Evolutionary conservation across 1,284 basidiomycete genomes (phyloP), one percentile per base, ranked within the genome.

Genomic region (Stereum hirsutum): DNA sequence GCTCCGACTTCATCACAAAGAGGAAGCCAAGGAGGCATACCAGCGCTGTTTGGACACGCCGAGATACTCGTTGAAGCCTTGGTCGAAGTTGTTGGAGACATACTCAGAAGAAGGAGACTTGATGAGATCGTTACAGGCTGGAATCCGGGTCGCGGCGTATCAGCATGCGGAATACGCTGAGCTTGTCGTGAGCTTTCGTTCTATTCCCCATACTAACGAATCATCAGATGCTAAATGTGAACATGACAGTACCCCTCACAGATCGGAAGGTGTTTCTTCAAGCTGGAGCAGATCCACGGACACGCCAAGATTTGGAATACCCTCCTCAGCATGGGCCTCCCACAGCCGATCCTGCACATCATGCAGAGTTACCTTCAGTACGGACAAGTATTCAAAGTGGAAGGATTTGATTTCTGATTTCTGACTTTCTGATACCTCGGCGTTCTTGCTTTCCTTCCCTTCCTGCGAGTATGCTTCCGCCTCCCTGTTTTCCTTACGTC

Each of bases 1-100:
- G 1, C 58, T 87, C 28, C 80, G 95, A 8, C 62, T 99, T 47
- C 89, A 97, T 57, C 96, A 98, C 68, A 93, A 90, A 61, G 95
- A 98, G 57, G 96, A 99, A 57, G 90, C 92, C 26, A 95, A 96
- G 62, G 95, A 99, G 57, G 94, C 94, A 2, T 99, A 88, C 62
- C 90, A 96, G 59, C 80, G 92, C 14, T 95, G 93, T 59, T 76
- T 99, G 26, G 93, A 97, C 51, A 71, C 81, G 33, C 78, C 84
- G 44, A 68, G 84, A 20, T 99, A 98, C 62, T 86, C 86, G 2
- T 75, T 84, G 46, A 97, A 96, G 61, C 93, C 94, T 3, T 94
- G 94, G 82, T 68, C 80, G 42, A 91, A 91, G 59, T 64, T 99
- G 42, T 75, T 99, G 64, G 93, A 98, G 63, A 89, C 86, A 70